These are phyloP conservation scores for Trichoderma koningii DNA, from an alignment of 2,329 filamentous ascomycete genomes.

Conservation along the genomic window DNA sequence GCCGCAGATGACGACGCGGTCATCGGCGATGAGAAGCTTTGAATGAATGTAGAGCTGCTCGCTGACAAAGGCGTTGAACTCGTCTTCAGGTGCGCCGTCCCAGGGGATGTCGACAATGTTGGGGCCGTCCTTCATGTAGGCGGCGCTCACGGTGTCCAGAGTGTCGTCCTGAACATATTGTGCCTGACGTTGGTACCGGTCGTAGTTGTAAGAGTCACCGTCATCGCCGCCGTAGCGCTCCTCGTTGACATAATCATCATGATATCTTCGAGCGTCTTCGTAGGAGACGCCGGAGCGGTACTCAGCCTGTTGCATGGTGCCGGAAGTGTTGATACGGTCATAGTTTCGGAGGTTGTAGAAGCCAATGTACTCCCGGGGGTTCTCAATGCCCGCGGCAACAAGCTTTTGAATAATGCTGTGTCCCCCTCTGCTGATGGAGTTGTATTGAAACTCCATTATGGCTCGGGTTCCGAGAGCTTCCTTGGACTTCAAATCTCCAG, in stretches of 20 bases:
- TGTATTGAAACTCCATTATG: conserved; percentile 88
- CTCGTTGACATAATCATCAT: conserved; percentile 59
- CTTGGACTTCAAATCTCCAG: conserved; percentile 74
- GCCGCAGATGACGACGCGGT: conserved; percentile 78
- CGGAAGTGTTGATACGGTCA: conserved; percentile 75
- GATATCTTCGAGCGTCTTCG: conserved; percentile 64
- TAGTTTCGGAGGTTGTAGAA: conserved; percentile 87
- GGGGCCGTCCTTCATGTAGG: conserved; percentile 79
- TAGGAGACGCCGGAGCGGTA: conserved; percentile 66
- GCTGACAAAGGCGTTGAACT: conserved; percentile 62
- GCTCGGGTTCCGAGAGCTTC: conserved; percentile 75
- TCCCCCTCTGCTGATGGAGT: conserved; percentile 74
- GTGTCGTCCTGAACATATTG: conserved; percentile 55
- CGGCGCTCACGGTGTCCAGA: conserved; percentile 75
- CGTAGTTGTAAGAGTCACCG: conserved; percentile 22
- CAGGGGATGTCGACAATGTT: conserved; percentile 64
- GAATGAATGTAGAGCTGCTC: conserved; percentile 66
- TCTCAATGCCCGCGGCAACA: conserved; percentile 64
- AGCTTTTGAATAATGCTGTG: conserved; percentile 76
- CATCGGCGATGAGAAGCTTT: conserved; percentile 79
- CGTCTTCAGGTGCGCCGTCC: conserved; percentile 56
- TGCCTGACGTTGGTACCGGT: conserved; percentile 71
- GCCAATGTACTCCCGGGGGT: conserved; percentile 72
- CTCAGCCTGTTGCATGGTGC: conserved; percentile 62
- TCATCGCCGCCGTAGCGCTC: conserved; percentile 44